These are phyloP conservation scores for Hygrophila difformis DNA, from an alignment of 257 asterid genomes.

Conservation along the genomic window DNA sequence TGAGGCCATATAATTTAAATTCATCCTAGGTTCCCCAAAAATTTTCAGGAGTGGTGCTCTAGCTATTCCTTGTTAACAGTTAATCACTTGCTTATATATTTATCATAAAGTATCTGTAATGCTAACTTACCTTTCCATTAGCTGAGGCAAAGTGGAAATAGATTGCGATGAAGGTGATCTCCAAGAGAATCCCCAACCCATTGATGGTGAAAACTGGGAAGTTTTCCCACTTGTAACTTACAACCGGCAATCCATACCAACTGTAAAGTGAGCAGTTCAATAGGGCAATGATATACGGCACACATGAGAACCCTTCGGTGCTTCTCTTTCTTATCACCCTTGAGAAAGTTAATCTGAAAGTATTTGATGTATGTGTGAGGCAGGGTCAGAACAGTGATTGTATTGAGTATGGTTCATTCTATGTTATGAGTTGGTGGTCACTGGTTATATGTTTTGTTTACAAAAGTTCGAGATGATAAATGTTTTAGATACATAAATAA, in stretches of 20 bases:
- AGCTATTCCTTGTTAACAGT: too few species aligned
- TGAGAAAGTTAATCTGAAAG: constrained; percentile 47
- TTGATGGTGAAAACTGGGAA: constrained; percentile 55
- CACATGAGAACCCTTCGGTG: constrained; percentile 52
- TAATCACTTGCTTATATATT: too few species aligned
- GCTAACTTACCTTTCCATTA: neutral
- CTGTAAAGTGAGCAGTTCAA: constrained; percentile 57
- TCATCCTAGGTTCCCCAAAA: too few species aligned
- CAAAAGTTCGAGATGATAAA: too few species aligned
- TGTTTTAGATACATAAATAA: too few species aligned
- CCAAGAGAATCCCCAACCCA: constrained; percentile 61
- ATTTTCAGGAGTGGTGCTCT: too few species aligned
- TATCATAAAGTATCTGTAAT: too few species aligned
- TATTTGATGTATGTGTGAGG: neutral
- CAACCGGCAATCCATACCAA: constrained; percentile 83
- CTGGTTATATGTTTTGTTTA: too few species aligned
- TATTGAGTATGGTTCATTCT: too few species aligned
- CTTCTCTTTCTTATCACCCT: constrained; percentile 46
- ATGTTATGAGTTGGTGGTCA: too few species aligned
- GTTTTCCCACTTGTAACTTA: constrained; percentile 68
- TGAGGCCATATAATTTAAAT: too few species aligned
- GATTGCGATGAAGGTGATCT: constrained; percentile 17
- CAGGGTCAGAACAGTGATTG: too few species aligned
- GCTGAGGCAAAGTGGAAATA: constrained; percentile 6
- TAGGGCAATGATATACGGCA: constrained; percentile 61